Evolutionary conservation across 768 basidiomycete species (phyloP).

Genomic region (Xerocomellus amylosporus): DNA sequence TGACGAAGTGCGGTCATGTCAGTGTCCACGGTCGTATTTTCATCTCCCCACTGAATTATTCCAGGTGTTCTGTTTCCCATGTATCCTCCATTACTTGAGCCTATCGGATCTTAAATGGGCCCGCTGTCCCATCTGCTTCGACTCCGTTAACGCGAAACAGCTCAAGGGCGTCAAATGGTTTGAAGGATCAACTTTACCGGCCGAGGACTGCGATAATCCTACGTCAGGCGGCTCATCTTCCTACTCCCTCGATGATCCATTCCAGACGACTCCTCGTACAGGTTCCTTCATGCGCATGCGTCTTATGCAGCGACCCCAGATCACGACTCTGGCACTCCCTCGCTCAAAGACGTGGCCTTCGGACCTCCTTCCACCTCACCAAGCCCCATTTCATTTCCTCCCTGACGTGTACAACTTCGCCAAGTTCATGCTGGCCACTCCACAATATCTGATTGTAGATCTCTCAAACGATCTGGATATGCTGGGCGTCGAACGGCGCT

Average conservation of each 20-base stretch:
- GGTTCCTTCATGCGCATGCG: conserved; percentile 77
- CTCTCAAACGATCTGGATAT: conserved; percentile 71
- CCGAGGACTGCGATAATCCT: conserved; percentile 28
- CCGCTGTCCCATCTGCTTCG: conserved; percentile 94
- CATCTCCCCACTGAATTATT: conserved; percentile 15
- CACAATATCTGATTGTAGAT: conserved; percentile 74
- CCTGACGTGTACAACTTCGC: conserved; percentile 86
- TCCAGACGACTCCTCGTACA: conserved; percentile 42
- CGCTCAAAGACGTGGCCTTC: conserved; percentile 93
- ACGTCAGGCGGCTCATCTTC: conserved; percentile 45
- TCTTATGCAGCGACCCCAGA: conserved; percentile 88
- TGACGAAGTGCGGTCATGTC: conserved; percentile 98
- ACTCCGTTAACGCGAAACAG: conserved; percentile 85
- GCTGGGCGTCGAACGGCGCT: conserved; percentile 65
- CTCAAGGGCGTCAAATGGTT: conserved; percentile 94
- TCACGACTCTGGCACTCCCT: conserved; percentile 92
- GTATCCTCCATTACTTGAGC: conserved; percentile 87
- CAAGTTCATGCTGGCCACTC: conserved; percentile 96
- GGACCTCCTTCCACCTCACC: conserved; percentile 84
- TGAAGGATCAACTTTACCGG: conserved; percentile 44
- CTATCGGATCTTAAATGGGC: conserved; percentile 83
- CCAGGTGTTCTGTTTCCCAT: conserved; percentile 92
- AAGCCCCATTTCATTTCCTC: conserved; percentile 94
- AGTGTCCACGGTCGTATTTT: conserved; percentile 34
- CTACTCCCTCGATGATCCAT: conserved; percentile 35